These are phyloP conservation scores for Porogramme epimiltina DNA, from an alignment of 1,284 basidiomycete species.

Conservation along the genomic window DNA sequence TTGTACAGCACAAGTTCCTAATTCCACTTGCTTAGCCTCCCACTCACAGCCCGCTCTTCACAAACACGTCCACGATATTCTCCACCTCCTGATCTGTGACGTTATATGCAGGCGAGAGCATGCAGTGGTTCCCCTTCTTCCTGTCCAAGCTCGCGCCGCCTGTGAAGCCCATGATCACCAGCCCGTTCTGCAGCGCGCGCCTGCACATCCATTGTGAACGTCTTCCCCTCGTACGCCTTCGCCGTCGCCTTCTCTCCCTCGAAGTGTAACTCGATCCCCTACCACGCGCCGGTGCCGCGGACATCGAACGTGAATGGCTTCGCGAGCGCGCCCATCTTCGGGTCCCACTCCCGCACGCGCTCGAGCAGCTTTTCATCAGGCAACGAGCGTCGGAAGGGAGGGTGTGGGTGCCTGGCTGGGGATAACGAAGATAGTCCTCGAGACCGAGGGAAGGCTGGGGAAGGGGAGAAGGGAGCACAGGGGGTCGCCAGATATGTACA, in stretches of 20 bases:
- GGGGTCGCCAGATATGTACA: slow-evolving; percentile 19
- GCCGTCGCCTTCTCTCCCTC: slow-evolving; percentile 38
- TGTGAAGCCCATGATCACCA: slow-evolving; percentile 71
- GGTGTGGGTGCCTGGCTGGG: slow-evolving; percentile 10
- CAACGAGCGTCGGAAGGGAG: slow-evolving; percentile 26
- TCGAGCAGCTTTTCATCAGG: too few relatives aligned
- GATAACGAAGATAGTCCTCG: neutral
- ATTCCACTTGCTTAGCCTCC: too few relatives aligned
- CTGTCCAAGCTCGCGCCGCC: slow-evolving; percentile 72
- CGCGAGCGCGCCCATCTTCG: slow-evolving; percentile 54
- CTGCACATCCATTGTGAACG: slow-evolving; percentile 67
- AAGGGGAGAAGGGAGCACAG: slow-evolving; percentile 5
- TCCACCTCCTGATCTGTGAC: too few relatives aligned
- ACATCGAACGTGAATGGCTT: too few relatives aligned
- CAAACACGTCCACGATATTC: too few relatives aligned
- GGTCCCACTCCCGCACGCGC: too few relatives aligned
- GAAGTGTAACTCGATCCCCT: slow-evolving; percentile 82
- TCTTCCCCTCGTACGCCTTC: slow-evolving; percentile 49
- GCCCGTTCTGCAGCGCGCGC: slow-evolving; percentile 61
- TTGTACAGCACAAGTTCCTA: too few relatives aligned
- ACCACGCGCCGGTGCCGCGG: slow-evolving; percentile 80
- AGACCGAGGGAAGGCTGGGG: neutral
- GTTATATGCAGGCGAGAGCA: too few relatives aligned
- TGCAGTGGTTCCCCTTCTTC: too few relatives aligned
- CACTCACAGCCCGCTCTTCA: too few relatives aligned